These are phyloP conservation scores for Pilatotrama ljubarskyi DNA, from an alignment of 768 basidiomycete genomes.

Conservation along the genomic window DNA sequence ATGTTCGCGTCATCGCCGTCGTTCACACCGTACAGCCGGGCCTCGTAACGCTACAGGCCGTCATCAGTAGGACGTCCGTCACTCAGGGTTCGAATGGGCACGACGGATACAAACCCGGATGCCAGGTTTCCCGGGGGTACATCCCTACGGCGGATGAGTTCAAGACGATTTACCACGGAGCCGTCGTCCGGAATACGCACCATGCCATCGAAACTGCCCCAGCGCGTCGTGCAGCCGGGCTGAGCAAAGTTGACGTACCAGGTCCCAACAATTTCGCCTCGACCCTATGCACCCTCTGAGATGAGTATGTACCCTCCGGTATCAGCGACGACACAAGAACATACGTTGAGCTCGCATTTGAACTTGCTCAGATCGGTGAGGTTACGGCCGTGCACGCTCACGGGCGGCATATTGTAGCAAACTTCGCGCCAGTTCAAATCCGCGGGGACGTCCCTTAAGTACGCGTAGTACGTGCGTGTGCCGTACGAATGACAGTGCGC, in stretches of 20 bases:
- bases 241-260: conserved; percentile 14
- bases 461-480: conserved; percentile 22
- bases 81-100: neutral
- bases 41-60: conserved; percentile 16
- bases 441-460: conserved; percentile 11
- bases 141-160: conserved; percentile 3
- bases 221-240: conserved; percentile 12
- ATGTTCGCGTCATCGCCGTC: conserved; percentile 27
- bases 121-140: neutral
- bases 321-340: neutral
- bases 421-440: conserved; percentile 16
- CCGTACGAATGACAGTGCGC: conserved; percentile 18
- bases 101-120: neutral
- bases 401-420: conserved; percentile 20
- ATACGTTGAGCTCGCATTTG: conserved; percentile 9
- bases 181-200: neutral
- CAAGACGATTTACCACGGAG: neutral
- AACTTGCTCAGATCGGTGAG: conserved; percentile 14
- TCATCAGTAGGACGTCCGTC: neutral
- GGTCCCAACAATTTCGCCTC: conserved; percentile 2
- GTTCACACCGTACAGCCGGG: conserved; percentile 23
- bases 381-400: conserved; percentile 12
- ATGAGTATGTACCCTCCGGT: too few relatives aligned
- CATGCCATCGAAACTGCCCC: conserved; percentile 13
- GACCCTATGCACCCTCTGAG: neutral